phyloP scores from a whole-genome alignment of 306 rosid genomes.

The Malus sylvestris region DNA sequence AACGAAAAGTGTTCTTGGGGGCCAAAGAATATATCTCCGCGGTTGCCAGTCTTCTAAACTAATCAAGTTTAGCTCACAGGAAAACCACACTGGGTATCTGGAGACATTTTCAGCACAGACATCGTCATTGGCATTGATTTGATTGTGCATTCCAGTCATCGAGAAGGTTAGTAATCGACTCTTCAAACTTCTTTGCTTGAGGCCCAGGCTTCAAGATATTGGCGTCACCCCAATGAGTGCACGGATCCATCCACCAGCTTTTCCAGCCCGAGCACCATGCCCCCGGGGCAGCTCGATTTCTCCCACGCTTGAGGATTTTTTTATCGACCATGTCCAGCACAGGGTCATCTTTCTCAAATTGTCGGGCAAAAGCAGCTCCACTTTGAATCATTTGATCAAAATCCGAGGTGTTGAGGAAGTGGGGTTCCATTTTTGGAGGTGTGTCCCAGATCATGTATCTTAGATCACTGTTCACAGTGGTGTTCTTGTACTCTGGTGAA shows the following conservation, averaged over 20 bases:
- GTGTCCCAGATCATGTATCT: constrained; percentile 87
- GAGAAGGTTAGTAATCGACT: constrained; percentile 53
- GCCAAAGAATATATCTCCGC: constrained; percentile 38
- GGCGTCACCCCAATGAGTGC: constrained; percentile 84
- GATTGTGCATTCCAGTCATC: constrained; percentile 64
- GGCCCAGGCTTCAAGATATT: constrained; percentile 61
- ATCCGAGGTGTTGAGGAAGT: constrained; percentile 57
- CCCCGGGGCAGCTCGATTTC: constrained; percentile 46
- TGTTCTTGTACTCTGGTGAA: constrained; percentile 73
- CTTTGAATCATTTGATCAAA: constrained; percentile 64
- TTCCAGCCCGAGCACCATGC: constrained; percentile 78
- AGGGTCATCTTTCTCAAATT: constrained; percentile 49
- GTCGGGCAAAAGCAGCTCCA: constrained; percentile 89
- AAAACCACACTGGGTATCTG: constrained; percentile 23
- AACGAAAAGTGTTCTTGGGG: constrained; percentile 16
- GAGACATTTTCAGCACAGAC: constrained; percentile 11
- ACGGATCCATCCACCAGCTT: constrained; percentile 80
- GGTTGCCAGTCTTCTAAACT: constrained; percentile 19
- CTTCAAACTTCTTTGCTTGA: constrained; percentile 70
- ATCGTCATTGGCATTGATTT: constrained; percentile 58
- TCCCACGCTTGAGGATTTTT: constrained; percentile 63
- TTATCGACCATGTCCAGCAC: constrained; percentile 68
- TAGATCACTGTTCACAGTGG: constrained; percentile 73
- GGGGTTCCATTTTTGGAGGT: constrained; percentile 87
- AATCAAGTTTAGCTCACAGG: constrained; percentile 9